Conservation (phyloP, 2,329 filamentous ascomycete species). For the Xylariaceae sp. region DNA sequence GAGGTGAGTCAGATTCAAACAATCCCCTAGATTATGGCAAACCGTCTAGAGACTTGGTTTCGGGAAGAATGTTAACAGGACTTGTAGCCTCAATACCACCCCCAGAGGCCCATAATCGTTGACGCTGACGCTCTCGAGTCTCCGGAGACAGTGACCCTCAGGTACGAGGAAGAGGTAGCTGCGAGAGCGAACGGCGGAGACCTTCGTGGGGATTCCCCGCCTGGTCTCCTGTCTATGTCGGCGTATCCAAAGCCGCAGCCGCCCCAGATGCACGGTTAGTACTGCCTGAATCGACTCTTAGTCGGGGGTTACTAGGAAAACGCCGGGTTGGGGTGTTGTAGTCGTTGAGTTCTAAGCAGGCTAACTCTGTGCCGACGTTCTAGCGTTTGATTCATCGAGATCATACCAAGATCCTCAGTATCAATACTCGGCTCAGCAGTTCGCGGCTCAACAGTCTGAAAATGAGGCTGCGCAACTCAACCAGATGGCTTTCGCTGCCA, state of each 20-base stretch:
- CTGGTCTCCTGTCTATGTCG: conserved; percentile 72
- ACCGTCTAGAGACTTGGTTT: conserved; percentile 1
- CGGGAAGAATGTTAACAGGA: conserved; percentile 21
- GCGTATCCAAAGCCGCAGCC: conserved; percentile 77
- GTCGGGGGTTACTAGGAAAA: not conserved
- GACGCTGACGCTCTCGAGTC: conserved; percentile 59
- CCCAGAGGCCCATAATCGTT: conserved; percentile 60
- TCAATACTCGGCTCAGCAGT: conserved; percentile 53
- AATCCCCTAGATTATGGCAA: not conserved
- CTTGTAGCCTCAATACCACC: conserved; percentile 54
- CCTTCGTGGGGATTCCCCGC: conserved; percentile 60
- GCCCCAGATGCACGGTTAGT: conserved; percentile 81
- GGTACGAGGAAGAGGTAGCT: conserved; percentile 59
- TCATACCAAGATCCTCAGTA: conserved; percentile 62
- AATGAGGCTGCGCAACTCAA: conserved; percentile 56
- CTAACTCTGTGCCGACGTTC: conserved; percentile 33
- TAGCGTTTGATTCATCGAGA: conserved; percentile 63
- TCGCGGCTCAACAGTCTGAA: conserved; percentile 50
- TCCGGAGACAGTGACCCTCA: conserved; percentile 58
- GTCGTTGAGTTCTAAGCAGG: conserved; percentile 2
- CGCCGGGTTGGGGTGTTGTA: not conserved
- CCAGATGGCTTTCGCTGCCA: conserved; percentile 60
- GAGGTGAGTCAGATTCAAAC: conserved; percentile 53
- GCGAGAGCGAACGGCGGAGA: conserved; percentile 56
- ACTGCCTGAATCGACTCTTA: not conserved